Percentiles rank a stretch among this genome's conserved stretches.
phyloP scores from a whole-genome alignment of 305 asterid genomes.

The Fraxinus floribunda region DNA sequence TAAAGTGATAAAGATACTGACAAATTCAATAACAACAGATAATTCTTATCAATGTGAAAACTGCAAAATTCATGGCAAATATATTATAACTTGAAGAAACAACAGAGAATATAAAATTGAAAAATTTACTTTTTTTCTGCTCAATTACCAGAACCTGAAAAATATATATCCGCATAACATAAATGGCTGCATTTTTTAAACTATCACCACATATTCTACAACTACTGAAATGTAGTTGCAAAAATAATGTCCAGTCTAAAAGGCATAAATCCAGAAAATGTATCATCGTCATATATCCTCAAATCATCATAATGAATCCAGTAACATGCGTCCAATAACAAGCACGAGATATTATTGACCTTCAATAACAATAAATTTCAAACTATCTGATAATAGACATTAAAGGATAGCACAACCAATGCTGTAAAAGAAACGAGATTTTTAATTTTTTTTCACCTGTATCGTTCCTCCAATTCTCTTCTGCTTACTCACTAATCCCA shows the following conservation, averaged over 20 bases:
- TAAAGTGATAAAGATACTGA: background rate
- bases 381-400: background rate
- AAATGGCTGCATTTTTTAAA: background rate
- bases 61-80: background rate
- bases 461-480: conserved; percentile 49
- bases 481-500: conserved; percentile 44
- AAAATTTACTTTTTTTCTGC: background rate
- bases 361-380: background rate
- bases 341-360: background rate
- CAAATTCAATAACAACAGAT: background rate
- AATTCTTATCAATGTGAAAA: background rate
- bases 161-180: background rate
- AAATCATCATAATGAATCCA: background rate
- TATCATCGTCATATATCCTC: background rate
- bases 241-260: background rate
- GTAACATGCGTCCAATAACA: background rate
- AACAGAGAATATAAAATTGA: background rate
- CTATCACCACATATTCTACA: background rate
- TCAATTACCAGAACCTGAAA: background rate
- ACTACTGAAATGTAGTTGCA: background rate
- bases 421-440: background rate
- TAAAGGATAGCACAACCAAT: background rate
- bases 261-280: background rate
- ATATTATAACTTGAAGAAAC: background rate
- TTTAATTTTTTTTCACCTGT: conserved; percentile 43